A percentile compares a stretch with the other conserved stretches of the same genome.
phyloP scores from a whole-genome alignment of 345 rosid genomes.

The Dovyalis caffra region DNA sequence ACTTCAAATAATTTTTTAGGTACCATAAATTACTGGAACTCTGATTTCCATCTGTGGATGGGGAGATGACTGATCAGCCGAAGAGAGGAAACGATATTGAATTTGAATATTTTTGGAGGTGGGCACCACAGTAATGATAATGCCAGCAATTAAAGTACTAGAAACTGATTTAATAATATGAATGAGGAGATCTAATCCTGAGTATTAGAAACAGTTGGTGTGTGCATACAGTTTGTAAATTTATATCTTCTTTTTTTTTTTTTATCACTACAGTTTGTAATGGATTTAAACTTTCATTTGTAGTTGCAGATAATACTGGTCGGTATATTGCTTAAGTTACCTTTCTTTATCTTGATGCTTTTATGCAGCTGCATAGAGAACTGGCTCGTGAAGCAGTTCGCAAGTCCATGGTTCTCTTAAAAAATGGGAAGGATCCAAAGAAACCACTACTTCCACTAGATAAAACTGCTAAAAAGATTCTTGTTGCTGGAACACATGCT shows the following conservation, averaged over 20 bases:
- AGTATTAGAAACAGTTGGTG: not conserved
- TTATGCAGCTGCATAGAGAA: conserved; percentile 65
- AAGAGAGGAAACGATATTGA: not conserved
- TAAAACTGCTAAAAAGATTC: conserved; percentile 58
- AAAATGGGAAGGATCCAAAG: conserved; percentile 61
- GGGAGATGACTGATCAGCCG: not conserved
- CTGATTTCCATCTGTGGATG: not conserved
- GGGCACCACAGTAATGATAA: too few species aligned
- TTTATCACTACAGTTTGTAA: not conserved
- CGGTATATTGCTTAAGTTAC: conserved; percentile 12
- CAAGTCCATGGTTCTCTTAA: conserved; percentile 79
- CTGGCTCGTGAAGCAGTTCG: conserved; percentile 81
- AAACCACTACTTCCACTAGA: conserved; percentile 69
- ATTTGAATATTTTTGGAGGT: too few species aligned
- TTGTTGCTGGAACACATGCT: conserved; percentile 76
- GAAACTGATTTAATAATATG: not conserved
- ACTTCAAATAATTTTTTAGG: not conserved
- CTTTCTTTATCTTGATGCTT: not conserved
- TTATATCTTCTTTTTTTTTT: not conserved
- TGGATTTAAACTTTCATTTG: not conserved
- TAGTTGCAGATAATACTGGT: not conserved
- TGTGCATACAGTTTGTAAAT: too few species aligned
- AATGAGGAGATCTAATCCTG: not conserved
- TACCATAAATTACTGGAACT: not conserved
- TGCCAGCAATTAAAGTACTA: too few species aligned